Evolutionary conservation across 2,329 filamentous ascomycete genomes (phyloP).

Genomic region (Macrophomina tecta): DNA sequence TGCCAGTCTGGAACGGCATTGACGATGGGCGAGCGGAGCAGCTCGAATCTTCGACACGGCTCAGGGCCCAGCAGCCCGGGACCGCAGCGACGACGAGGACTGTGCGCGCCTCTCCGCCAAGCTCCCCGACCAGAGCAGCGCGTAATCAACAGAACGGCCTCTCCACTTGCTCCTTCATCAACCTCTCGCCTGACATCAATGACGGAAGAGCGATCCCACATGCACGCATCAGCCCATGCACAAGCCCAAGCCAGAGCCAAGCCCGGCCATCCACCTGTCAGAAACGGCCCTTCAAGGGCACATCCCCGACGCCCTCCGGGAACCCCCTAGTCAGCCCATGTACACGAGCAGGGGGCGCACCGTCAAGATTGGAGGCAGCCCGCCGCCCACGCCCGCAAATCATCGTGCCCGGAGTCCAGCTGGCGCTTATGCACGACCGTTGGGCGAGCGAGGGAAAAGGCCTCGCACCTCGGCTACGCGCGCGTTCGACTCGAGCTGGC

Average conservation of each 20-base stretch:
- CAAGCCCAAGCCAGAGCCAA: slow-evolving; percentile 24
- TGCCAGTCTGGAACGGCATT: background rate
- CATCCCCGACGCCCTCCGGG: slow-evolving; percentile 23
- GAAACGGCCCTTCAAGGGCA: slow-evolving; percentile 28
- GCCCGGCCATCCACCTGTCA: slow-evolving; percentile 30
- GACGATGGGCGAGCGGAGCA: slow-evolving; percentile 2
- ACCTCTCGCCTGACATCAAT: slow-evolving; percentile 30
- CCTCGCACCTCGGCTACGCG: slow-evolving; percentile 4
- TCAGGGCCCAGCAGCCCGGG: slow-evolving; percentile 19
- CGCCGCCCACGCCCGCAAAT: slow-evolving; percentile 24
- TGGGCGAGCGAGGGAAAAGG: slow-evolving; percentile 3
- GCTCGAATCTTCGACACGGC: slow-evolving; percentile 25
- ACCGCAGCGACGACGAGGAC: background rate
- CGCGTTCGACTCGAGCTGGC: background rate
- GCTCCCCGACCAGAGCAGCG: background rate
- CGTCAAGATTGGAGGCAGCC: slow-evolving; percentile 25
- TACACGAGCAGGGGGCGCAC: slow-evolving; percentile 25
- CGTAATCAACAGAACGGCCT: slow-evolving; percentile 17
- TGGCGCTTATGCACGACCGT: slow-evolving; percentile 29
- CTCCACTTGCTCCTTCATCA: slow-evolving; percentile 28
- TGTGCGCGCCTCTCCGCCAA: slow-evolving; percentile 2
- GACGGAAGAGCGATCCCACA: slow-evolving; percentile 28
- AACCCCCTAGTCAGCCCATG: slow-evolving; percentile 18
- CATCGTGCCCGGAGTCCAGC: slow-evolving; percentile 5
- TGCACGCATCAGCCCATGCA: slow-evolving; percentile 31